Evolutionary conservation across 768 basidiomycete genomes (phyloP).

Genomic region (Auricularia heimuer): DNA sequence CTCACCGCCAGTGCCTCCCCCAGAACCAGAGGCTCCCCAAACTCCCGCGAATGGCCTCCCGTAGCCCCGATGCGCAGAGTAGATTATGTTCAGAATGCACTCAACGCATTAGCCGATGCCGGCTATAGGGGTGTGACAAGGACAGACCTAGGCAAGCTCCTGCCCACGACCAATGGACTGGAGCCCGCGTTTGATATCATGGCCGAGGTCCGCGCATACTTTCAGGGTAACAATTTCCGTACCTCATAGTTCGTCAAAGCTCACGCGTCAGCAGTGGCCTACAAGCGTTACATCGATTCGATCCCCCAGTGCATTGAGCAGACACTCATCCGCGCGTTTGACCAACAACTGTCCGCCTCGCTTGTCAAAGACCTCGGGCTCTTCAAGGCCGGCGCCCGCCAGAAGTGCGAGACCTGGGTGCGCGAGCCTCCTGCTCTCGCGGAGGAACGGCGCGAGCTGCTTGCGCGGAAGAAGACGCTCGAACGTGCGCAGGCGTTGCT

Average conservation of each 20-base stretch:
- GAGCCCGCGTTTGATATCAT: conserved; percentile 51
- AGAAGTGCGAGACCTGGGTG: not conserved
- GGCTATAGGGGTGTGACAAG: conserved; percentile 19
- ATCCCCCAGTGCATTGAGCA: conserved; percentile 47
- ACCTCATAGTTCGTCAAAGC: not conserved
- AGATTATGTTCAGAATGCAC: not conserved
- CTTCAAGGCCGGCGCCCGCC: not conserved
- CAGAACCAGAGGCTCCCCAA: not conserved
- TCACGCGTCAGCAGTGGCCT: conserved; percentile 33
- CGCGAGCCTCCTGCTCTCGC: not conserved
- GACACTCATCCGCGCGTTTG: conserved; percentile 44
- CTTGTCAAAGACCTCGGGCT: conserved; percentile 37
- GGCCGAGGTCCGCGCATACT: conserved; percentile 64
- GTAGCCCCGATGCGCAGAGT: too few species aligned
- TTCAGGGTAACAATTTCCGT: conserved; percentile 42
- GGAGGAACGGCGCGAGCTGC: not conserved
- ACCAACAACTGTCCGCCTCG: conserved; percentile 33
- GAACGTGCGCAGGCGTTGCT: not conserved
- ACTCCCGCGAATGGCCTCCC: not conserved
- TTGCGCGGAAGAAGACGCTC: not conserved
- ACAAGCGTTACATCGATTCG: conserved; percentile 49
- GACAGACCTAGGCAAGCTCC: conserved; percentile 39
- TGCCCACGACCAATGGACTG: conserved; percentile 37
- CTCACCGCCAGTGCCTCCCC: too few species aligned
- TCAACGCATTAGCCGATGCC: not conserved